Base-by-base conservation (phyloP, 2,329 filamentous ascomycete species). In the Cercospora janseana region DNA sequence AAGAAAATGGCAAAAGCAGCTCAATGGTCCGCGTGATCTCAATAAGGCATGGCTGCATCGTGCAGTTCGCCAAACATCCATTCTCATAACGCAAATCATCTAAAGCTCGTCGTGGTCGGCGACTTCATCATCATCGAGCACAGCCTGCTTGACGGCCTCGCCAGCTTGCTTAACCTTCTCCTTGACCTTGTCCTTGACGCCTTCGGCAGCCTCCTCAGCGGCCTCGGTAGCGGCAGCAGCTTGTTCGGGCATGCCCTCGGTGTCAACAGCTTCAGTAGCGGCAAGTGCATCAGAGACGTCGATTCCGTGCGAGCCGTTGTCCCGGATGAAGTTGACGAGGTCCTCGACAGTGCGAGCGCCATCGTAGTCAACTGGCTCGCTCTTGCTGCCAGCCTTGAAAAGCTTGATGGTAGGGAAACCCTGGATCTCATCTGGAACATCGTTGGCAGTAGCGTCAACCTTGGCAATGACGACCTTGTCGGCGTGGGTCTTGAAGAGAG, bases 391-490 rank as follows among this genome's bases (percentile, higher is more conserved):
- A 64, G 93, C 93, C 59, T 88, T 82, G 86, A 83, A 98, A 62
- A 98, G 82, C 82, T 97, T 97, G 82, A 98, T 96, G 71, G 93
- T 98, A 51, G 93, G 93, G 86, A 98, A 98, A 59, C 93, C 93
- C 73, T 88, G 82, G 68, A 98, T 89, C 77, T 95, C 88, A 73
- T 97, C 92, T 51, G 93, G 93, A 51, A 97, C 88, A 65, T 98
- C 93, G 78, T 98, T 98, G 76, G 76, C 75, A 56, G 93, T 98
- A 52, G 93, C 93, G 68, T 98, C 93, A 62, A 98, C 86, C 86
- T 98, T 98, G 74, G 77, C 86, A 78, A 82, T 82, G 63, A 75
- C 80, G 72, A 81, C 37, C 51, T 83, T 79, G 65, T 77, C 77
- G 31, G 70, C 60, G 60, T 74, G 68, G 21, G 74, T 68, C 58